Evolutionary conservation across 2,329 filamentous ascomycete species (phyloP), one percentile per base, ranked within the genome.

Genomic region (Microdochium paspali): DNA sequence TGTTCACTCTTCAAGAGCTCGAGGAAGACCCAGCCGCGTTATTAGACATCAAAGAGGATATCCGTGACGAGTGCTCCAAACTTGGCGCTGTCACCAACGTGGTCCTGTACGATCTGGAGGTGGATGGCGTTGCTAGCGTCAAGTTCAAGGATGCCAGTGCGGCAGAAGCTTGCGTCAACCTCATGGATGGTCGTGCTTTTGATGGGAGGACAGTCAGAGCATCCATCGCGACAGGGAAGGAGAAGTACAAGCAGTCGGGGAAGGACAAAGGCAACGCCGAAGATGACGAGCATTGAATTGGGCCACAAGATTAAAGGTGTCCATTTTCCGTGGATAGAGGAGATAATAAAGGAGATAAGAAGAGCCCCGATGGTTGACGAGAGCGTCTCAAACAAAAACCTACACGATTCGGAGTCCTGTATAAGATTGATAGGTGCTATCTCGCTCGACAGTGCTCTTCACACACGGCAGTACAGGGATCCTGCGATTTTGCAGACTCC

Each of bases 11-110:
- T 39, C 63, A 84, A 51, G 88, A 95, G 68, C 74, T 97, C 24
- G 83, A 90, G 56, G 87, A 94, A 60, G 90, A 97, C 58, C 82
- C 87, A 2, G 82, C 82, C 1, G 87, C 85, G 1, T 77, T 94
- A 50, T 72, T 94, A 31, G 91, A 97, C 53, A 95, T 97, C 69
- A 94, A 94, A 62, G 86, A 95, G 63, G 93, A 98, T 61, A 87
- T 97, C 48, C 80, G 87, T 43, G 88, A 95, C 45, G 90, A 95
- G 66, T 95, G 89, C 63, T 76, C 80, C 49, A 94, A 94, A 67
- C 72, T 93, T 13, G 93, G 93, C 3, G 76, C 84, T 23, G 88
- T 97, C 30, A 95, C 90, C 26, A 96, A 94, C 60, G 87, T 97
- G 35, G 83, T 93, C 3, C 71, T 98, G 15, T 98, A 86, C 63